Base-by-base conservation (phyloP, 2,329 filamentous ascomycete species). In the Triangularia setosa region DNA sequence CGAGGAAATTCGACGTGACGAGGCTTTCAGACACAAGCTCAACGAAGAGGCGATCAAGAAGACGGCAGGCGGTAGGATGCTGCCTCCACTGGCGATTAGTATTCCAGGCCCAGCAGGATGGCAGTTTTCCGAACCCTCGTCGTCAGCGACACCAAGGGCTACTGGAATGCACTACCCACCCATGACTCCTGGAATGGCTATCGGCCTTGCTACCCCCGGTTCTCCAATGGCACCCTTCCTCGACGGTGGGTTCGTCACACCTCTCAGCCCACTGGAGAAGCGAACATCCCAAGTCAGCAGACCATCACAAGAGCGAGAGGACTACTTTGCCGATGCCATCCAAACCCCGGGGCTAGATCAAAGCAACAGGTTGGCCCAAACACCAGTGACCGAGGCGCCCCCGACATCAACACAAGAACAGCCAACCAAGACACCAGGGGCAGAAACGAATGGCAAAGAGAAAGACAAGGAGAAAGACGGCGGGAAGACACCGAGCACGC, bases 1-100 rank as follows among this genome's bases (percentile, higher is more conserved):
- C 66, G 93, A 97, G 75, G 92, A 98, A 75, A 90, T 97, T 69
- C 88, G 85, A 68, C 87, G 92, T 60, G 95, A 99, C 72, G 87
- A 91, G 72, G 80, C 78, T 0, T 87, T 90, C 73, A 86, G 94
- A n/a, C 81, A 86, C 54, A 84, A 85, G 55, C 79, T 96, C 7
- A 85, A 92, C 60, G 84, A 87, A 33, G 81, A 78, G 16, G 80
- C 85, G 4, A 86, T 88, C 66, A 87, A 87, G 71, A 82, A 84
- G 28, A 80, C 83, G 60, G 80, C 80, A 33, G 75, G 82, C n/a
- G 82, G 80, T 48, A 82, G 85, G 55, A 74, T 80, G 2, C 84
- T 86, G 69, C 83, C 87, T 0, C 87, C 90, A 0, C 80, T 79
- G 1, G 87, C 86, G 18, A 91, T 88, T 69, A 67, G 74, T 3